A percentile compares a stretch with the other conserved stretches of the same genome.
Evolutionary conservation across 305 asterid genomes (phyloP).

Genomic region (Solanum hybrid): DNA sequence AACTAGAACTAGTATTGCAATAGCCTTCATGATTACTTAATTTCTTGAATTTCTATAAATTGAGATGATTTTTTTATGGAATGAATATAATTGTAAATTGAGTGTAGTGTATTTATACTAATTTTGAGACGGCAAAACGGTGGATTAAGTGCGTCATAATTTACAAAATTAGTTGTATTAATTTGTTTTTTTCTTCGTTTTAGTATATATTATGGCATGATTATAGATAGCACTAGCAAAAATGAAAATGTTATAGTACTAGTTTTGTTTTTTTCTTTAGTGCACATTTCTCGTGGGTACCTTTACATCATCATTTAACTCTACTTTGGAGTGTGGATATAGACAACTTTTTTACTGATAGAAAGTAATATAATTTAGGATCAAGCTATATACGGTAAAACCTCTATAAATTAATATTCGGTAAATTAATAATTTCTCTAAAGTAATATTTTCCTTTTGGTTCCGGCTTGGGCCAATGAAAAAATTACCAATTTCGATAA

Average conservation of each 20-base stretch:
- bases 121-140: background rate
- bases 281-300: background rate
- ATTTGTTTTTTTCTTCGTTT: background rate
- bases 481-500: too few relatives aligned
- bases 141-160: background rate
- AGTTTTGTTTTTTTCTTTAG: background rate
- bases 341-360: background rate
- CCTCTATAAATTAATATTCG: too few relatives aligned
- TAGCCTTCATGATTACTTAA: background rate
- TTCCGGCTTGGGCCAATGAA: too few relatives aligned
- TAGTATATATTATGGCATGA: background rate
- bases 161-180: background rate
- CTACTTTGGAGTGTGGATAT: background rate
- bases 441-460: too few relatives aligned
- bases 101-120: background rate
- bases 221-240: background rate
- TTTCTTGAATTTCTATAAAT: background rate
- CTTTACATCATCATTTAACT: background rate
- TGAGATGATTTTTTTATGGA: background rate
- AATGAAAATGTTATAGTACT: background rate
- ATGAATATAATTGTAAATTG: background rate
- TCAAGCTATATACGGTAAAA: background rate
- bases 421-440: too few relatives aligned
- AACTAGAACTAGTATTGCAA: background rate
- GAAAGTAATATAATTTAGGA: background rate